A percentile compares a stretch with the other conserved stretches of the same genome.
Conservation (phyloP, 805 yeast genomes). For the Metschnikowia chrysomelidarum region DNA sequence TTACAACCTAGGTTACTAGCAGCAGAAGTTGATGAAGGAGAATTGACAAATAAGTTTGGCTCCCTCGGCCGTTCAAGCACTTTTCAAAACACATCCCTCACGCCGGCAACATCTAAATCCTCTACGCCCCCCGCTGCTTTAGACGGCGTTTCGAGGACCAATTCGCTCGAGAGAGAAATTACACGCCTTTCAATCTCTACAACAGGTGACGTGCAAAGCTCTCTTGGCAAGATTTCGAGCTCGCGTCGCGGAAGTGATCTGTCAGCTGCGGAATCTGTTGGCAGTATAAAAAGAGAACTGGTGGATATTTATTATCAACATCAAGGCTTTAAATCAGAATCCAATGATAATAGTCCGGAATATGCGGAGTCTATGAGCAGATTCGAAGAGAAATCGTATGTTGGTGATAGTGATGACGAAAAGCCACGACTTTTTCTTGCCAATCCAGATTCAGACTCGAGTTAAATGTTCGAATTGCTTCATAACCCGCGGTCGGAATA, state of each 20-base stretch:
- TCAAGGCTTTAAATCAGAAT: slow-evolving; percentile 33
- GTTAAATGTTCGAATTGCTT: slow-evolving; percentile 16
- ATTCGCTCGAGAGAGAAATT: slow-evolving; percentile 31
- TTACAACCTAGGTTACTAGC: slow-evolving; percentile 67
- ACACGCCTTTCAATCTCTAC: slow-evolving; percentile 26
- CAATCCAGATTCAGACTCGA: slow-evolving; percentile 51
- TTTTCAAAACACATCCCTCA: slow-evolving; percentile 9
- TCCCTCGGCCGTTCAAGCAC: slow-evolving; percentile 10
- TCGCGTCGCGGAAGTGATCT: slow-evolving; percentile 22
- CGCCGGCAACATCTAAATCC: slow-evolving; percentile 16
- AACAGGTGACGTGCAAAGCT: slow-evolving; percentile 20
- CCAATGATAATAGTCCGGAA: slow-evolving; percentile 24
- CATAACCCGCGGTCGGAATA: too few species aligned
- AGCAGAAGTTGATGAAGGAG: slow-evolving; percentile 64
- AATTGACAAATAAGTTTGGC: slow-evolving; percentile 15
- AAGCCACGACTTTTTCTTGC: slow-evolving; percentile 52
- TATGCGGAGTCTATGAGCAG: slow-evolving; percentile 8
- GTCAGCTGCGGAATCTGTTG: slow-evolving; percentile 28
- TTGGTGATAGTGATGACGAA: slow-evolving; percentile 32
- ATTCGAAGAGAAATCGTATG: too few species aligned
- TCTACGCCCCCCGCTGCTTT: slow-evolving; percentile 13
- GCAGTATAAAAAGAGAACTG: slow-evolving; percentile 27
- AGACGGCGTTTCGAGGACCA: slow-evolving; percentile 22
- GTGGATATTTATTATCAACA: slow-evolving; percentile 42
- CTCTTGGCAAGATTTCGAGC: slow-evolving; percentile 17